Evolutionary conservation across 805 yeast genomes (phyloP).

Genomic region (Metschnikowia lochheadii): DNA sequence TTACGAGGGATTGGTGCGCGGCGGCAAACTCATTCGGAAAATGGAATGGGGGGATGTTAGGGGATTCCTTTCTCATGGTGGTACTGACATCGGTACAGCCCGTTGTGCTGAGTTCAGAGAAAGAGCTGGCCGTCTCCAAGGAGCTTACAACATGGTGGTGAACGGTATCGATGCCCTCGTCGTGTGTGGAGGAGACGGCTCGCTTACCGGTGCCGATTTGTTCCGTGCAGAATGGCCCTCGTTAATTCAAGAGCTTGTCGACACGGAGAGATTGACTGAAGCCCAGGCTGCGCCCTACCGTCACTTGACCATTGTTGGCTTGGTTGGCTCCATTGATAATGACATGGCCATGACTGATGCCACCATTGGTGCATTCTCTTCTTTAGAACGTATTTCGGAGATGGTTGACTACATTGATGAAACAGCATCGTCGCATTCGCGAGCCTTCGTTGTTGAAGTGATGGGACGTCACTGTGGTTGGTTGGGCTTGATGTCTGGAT

Average conservation of each 20-base stretch:
- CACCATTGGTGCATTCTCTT: constrained; percentile 94
- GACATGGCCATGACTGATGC: constrained; percentile 97
- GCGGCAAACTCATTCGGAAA: constrained; percentile 71
- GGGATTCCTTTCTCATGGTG: constrained; percentile 89
- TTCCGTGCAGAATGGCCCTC: constrained; percentile 95
- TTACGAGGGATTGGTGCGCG: constrained; percentile 85
- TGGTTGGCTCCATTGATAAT: constrained; percentile 96
- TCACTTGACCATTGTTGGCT: constrained; percentile 82
- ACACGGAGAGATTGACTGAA: constrained; percentile 50
- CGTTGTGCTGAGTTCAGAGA: constrained; percentile 83
- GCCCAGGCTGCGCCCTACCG: constrained; percentile 59
- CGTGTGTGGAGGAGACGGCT: constrained; percentile 99
- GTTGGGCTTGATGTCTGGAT: constrained; percentile 96
- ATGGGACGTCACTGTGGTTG: constrained; percentile 99
- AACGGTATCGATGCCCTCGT: constrained; percentile 92
- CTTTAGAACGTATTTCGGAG: constrained; percentile 88
- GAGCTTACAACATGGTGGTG: constrained; percentile 77
- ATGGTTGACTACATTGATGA: constrained; percentile 96
- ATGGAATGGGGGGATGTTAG: constrained; percentile 94
- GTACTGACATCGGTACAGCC: constrained; percentile 96
- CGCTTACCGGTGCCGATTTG: constrained; percentile 94
- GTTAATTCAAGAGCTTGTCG: constrained; percentile 66
- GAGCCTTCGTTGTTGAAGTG: constrained; percentile 97
- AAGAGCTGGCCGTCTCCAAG: constrained; percentile 76
- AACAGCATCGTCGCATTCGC: constrained; percentile 93